Evolutionary conservation across 2,329 filamentous ascomycete species (phyloP).

Genomic region (Furcasterigmium furcatum): DNA sequence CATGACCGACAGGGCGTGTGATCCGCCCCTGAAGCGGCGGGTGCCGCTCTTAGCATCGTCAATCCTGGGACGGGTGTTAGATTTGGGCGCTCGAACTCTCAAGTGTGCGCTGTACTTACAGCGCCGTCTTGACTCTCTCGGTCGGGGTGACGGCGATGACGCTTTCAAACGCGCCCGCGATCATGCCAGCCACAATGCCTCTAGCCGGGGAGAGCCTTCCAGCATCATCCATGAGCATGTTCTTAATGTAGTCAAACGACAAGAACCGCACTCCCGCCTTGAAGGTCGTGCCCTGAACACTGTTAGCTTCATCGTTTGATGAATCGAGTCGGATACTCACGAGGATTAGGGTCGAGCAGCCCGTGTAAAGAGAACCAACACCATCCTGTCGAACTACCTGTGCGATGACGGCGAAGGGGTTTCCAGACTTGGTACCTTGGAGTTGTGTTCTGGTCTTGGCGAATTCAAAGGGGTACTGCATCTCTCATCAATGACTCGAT

Average conservation of each 20-base stretch:
- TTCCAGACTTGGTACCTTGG: conserved; percentile 35
- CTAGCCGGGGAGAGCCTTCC: conserved; percentile 52
- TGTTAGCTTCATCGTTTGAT: background rate
- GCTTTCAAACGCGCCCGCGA: conserved; percentile 57
- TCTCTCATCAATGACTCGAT: background rate
- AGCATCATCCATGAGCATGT: conserved; percentile 50
- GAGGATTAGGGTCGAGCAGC: conserved; percentile 56
- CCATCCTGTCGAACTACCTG: conserved; percentile 55
- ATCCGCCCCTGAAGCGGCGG: conserved; percentile 22
- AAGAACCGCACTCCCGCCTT: conserved; percentile 67
- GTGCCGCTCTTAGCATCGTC: conserved; percentile 27
- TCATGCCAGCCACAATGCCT: conserved; percentile 63
- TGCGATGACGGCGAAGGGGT: conserved; percentile 54
- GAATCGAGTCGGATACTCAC: conserved; percentile 10
- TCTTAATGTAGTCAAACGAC: conserved; percentile 63
- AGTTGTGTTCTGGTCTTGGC: conserved; percentile 63
- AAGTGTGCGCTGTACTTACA: too few relatives aligned
- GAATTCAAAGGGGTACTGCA: conserved; percentile 64
- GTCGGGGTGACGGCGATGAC: conserved; percentile 65
- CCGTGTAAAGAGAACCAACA: conserved; percentile 56
- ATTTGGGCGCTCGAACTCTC: background rate
- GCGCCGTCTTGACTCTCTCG: conserved; percentile 65
- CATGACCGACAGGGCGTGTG: conserved; percentile 27
- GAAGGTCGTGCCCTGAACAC: conserved; percentile 46
- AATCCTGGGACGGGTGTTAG: conserved; percentile 19